Conservation (phyloP, 257 asterid genomes). For the Mitragyna speciosa region DNA sequence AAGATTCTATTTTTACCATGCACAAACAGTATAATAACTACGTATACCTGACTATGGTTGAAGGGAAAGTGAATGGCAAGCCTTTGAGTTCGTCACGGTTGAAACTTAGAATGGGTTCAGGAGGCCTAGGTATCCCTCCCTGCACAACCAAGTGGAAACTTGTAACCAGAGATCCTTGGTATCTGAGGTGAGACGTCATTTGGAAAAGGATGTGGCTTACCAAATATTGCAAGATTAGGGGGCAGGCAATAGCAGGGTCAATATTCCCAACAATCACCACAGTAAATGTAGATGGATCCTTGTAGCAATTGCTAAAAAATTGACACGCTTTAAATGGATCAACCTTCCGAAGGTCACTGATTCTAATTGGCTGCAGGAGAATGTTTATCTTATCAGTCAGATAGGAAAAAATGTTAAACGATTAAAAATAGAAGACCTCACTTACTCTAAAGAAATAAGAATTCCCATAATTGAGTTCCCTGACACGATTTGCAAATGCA, state of each 20-base stretch:
- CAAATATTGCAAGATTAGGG: constrained; percentile 77
- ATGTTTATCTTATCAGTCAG: constrained; percentile 10
- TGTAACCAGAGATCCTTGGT: constrained; percentile 18
- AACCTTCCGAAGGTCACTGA: constrained; percentile 71
- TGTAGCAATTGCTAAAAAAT: constrained; percentile 78
- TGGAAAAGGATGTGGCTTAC: constrained; percentile 41
- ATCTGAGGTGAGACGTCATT: constrained; percentile 13
- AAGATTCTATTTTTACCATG: background rate
- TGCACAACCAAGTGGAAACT: constrained; percentile 33
- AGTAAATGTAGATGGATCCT: constrained; percentile 90
- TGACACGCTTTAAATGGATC: constrained; percentile 84
- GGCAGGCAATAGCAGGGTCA: constrained; percentile 75
- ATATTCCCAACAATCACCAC: constrained; percentile 89
- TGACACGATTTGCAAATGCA: constrained; percentile 81
- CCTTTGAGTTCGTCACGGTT: constrained; percentile 87
- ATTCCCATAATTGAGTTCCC: constrained; percentile 93
- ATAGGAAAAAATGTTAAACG: constrained; percentile 8
- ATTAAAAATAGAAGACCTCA: constrained; percentile 16
- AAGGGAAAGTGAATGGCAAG: constrained; percentile 83
- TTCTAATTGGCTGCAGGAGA: constrained; percentile 70
- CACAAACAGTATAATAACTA: constrained; percentile 15
- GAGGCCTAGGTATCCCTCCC: constrained; percentile 94
- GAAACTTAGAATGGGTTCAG: constrained; percentile 62
- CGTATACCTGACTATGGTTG: constrained; percentile 65
- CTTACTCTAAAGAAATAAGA: constrained; percentile 89